Conservation (phyloP, 495 filamentous ascomycete species). For the Amorphotheca resinae region DNA sequence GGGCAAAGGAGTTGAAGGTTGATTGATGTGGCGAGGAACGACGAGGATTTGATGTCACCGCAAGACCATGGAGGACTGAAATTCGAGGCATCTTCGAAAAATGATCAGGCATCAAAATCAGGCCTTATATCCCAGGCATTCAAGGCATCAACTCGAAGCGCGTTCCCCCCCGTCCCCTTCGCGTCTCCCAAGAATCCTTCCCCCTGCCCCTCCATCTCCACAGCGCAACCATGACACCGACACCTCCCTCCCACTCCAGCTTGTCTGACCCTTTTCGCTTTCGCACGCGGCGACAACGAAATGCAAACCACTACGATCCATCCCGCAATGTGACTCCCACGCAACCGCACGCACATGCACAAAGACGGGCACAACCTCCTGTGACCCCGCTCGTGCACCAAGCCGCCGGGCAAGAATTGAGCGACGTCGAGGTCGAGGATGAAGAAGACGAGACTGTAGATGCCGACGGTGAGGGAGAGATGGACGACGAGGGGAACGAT, state of each 20-base stretch:
- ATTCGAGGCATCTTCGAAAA: no score
- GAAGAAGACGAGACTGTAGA: constrained; percentile 21
- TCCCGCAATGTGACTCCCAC: constrained; percentile 13
- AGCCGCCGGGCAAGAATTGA: constrained; percentile 19
- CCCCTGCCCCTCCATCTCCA: no score
- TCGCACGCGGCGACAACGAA: constrained; percentile 2
- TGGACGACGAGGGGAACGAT: constrained; percentile 13
- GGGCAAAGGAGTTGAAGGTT: no score
- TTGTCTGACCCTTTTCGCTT: constrained; percentile 4
- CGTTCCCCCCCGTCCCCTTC: background rate
- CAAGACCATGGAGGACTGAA: no score
- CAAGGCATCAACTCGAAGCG: background rate
- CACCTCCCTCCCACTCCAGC: constrained; percentile 4
- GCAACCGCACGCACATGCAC: no score
- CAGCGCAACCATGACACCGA: constrained; percentile 13
- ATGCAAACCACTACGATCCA: constrained; percentile 14
- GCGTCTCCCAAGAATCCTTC: background rate
- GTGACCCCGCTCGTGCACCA: constrained; percentile 20
- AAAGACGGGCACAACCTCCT: constrained; percentile 20
- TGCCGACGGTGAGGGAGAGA: constrained; percentile 13
- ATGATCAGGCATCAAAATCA: no score
- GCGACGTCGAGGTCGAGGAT: constrained; percentile 19
- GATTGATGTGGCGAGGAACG: no score
- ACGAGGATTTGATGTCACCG: no score
- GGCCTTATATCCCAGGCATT: background rate